These are phyloP conservation scores for Lipomyces sp. DNA, from an alignment of 805 yeast species.

Conservation along the genomic window DNA sequence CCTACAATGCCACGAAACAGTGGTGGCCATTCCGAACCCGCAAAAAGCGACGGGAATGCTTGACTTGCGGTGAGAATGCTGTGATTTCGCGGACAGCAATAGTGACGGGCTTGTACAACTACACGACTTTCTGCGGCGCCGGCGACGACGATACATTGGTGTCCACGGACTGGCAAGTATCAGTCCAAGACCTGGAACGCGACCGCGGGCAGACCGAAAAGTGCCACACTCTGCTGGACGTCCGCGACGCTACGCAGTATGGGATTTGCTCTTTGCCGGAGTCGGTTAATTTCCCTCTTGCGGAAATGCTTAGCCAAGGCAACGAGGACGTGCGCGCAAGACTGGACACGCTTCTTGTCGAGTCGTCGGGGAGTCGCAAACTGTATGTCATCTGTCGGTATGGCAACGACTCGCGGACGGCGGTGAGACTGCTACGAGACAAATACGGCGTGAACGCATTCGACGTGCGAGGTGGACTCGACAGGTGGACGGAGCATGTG, in stretches of 20 bases:
- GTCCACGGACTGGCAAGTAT: too few relatives aligned
- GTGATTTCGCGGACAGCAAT: constrained; percentile 36
- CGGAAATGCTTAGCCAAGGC: constrained; percentile 41
- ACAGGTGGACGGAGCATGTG: constrained; percentile 59
- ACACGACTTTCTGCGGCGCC: constrained; percentile 79
- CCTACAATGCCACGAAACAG: constrained; percentile 51
- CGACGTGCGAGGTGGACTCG: constrained; percentile 78
- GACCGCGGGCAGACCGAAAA: not conserved
- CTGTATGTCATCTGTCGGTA: constrained; percentile 72
- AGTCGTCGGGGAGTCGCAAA: too few relatives aligned
- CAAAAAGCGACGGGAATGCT: too few relatives aligned
- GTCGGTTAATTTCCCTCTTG: constrained; percentile 63
- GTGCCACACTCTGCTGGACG: constrained; percentile 57
- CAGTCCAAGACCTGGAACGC: not conserved
- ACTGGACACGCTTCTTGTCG: constrained; percentile 31
- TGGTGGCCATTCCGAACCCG: too few relatives aligned
- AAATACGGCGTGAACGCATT: constrained; percentile 51
- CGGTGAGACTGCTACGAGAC: constrained; percentile 56
- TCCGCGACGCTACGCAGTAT: constrained; percentile 75
- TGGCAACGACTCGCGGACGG: constrained; percentile 88
- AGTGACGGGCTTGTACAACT: constrained; percentile 51
- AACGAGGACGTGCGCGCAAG: constrained; percentile 1
- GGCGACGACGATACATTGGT: too few relatives aligned
- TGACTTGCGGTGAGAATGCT: too few relatives aligned
- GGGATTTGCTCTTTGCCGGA: constrained; percentile 58